Evolutionary conservation across 352 stramenopile species (phyloP), one percentile per base, ranked within the genome.

Genomic region (Phytophthora syringae): DNA sequence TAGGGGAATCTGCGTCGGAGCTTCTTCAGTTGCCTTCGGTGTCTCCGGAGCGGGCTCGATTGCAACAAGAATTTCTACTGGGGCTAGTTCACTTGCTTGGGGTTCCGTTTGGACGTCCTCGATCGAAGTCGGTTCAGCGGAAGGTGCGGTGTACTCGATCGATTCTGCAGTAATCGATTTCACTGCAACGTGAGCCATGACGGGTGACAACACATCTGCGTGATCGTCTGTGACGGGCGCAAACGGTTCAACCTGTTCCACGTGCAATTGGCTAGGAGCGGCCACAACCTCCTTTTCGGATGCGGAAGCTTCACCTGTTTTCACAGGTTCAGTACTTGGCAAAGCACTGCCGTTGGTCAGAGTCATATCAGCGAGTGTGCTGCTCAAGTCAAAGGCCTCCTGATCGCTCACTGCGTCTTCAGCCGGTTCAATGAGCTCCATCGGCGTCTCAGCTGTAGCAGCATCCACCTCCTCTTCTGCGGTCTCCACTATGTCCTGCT

Each of bases 291-390:
- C 20, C 30, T 39, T 20, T 5, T 52, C 15, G 15, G 9, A 9
- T 48, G 39, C 39, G 27, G 27, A 10, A 15, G 39, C 16, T 25
- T 45, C 50, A 15, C 30, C 21, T 7, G 22, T 6, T 15, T 22
- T 5, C 10, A 34, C 50, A 6, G 20, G 20, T 24, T 48, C 28
- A 18, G 12, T 18, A 44, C 21, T 40, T 24, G 13, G 3, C 20
- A 11, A 16, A 34, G 15, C 25, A 34, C 12, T 24, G 40, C 54
- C 71, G 49, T 39, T 37, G 15, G 27, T 32, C 27, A 75, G 21
- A 45, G n/a, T 64, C 61, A 75, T 61, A n/a, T 60, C 61, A 50
- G 67, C 54, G 9, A 72, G 51, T 4, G 28, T 50, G 18, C 5
- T 64, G 28, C 39, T 68, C 30, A 75, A 20, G 37, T 12, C 15